These are phyloP conservation scores for Podaxis rugospora DNA, from an alignment of 768 basidiomycete species.

Conservation along the genomic window DNA sequence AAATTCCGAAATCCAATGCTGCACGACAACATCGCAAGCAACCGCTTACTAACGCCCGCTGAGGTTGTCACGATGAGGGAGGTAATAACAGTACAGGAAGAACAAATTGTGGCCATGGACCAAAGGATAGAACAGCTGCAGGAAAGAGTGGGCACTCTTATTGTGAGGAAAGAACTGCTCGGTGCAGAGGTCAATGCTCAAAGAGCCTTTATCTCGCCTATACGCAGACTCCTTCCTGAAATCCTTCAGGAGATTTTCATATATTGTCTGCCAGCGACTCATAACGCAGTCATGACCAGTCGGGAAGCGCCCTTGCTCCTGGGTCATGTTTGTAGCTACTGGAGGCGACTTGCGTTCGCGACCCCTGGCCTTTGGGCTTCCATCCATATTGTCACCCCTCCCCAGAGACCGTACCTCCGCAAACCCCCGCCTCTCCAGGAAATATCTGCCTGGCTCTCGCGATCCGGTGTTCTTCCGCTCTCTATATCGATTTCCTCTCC, in stretches of 20 bases:
- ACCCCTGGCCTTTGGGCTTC: background rate
- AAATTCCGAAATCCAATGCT: too few relatives aligned
- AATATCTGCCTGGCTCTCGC: background rate
- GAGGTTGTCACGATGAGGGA: too few relatives aligned
- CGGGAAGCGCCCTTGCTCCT: background rate
- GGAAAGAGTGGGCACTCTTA: too few relatives aligned
- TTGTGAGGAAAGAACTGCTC: too few relatives aligned
- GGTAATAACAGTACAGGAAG: too few relatives aligned
- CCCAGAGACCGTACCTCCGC: background rate
- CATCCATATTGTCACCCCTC: background rate
- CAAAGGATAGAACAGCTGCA: too few relatives aligned
- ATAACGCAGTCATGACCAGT: background rate
- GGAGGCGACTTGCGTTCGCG: background rate
- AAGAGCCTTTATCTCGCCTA: background rate
- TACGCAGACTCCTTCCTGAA: background rate
- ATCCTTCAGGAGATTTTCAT: background rate
- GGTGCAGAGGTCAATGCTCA: background rate
- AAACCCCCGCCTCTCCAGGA: background rate
- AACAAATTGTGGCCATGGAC: too few relatives aligned
- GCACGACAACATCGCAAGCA: too few relatives aligned
- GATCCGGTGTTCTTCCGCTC: background rate
- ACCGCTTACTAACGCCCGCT: too few relatives aligned
- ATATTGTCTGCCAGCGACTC: background rate
- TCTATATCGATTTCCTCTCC: background rate
- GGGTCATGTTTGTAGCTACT: background rate